Evolutionary conservation across 2,329 filamentous ascomycete species (phyloP).

Genomic region (Diaporthe caulivora): DNA sequence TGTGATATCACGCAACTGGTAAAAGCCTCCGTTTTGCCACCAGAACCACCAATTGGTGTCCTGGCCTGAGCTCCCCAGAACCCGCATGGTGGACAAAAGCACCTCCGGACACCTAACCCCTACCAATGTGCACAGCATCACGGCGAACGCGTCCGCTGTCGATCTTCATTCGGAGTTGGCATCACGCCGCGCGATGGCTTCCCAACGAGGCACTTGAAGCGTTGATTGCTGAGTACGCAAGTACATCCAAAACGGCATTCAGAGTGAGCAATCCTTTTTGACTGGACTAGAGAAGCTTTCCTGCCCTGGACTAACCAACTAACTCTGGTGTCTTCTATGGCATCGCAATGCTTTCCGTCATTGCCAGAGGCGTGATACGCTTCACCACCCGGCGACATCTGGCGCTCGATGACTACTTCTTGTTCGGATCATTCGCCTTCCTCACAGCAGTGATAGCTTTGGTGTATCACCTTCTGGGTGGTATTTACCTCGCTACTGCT

Average conservation of each 20-base stretch:
- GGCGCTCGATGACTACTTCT: slow-evolving; percentile 14
- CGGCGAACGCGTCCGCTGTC: neutral
- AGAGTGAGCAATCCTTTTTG: neutral
- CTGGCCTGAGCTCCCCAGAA: neutral
- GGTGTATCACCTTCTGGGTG: neutral
- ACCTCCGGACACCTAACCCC: neutral
- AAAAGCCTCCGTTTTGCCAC: neutral
- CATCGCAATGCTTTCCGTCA: neutral
- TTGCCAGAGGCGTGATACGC: neutral
- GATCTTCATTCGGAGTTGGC: neutral
- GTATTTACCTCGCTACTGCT: neutral
- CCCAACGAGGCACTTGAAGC: neutral
- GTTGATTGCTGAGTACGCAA: neutral
- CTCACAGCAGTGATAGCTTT: slow-evolving; percentile 2
- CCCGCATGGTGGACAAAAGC: neutral
- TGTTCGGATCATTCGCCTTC: slow-evolving; percentile 7
- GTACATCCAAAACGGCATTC: neutral
- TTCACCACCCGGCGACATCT: neutral
- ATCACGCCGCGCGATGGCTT: neutral
- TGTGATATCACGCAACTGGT: neutral
- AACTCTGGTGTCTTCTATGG: slow-evolving; percentile 11
- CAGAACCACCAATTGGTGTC: neutral
- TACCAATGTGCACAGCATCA: neutral
- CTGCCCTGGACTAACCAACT: no score
- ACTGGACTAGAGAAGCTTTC: neutral